phyloP scores from a whole-genome alignment of 2,329 filamentous ascomycete genomes.

The Hyphodiscus sp. region DNA sequence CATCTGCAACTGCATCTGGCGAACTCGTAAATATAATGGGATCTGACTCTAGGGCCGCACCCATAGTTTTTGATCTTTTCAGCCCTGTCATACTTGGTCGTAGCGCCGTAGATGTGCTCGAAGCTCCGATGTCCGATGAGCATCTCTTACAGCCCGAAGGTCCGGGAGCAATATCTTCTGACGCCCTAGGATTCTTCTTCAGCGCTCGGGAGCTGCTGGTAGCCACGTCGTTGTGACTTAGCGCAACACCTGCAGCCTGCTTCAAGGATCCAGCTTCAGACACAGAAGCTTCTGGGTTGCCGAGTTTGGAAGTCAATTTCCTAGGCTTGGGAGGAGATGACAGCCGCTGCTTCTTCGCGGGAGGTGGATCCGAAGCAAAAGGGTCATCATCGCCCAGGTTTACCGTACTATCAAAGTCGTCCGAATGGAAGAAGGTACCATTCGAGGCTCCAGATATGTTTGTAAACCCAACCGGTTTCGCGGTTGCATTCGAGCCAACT shows the following conservation, averaged over 20 bases:
- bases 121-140: constrained; percentile 32
- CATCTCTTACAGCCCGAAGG: constrained; percentile 14
- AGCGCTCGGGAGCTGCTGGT: background rate
- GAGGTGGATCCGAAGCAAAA: constrained; percentile 14
- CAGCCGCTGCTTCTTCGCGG: constrained; percentile 29
- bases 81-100: constrained; percentile 20
- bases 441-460: background rate
- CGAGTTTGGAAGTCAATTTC: background rate
- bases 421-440: constrained; percentile 1
- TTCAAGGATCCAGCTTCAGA: background rate
- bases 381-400: constrained; percentile 33
- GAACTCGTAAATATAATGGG: constrained; percentile 26
- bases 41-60: constrained; percentile 21
- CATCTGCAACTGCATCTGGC: constrained; percentile 20
- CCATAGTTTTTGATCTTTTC: constrained; percentile 31
- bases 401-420: constrained; percentile 37
- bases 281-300: background rate
- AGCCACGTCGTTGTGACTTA: background rate
- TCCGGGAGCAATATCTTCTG: constrained; percentile 1
- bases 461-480: background rate
- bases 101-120: constrained; percentile 24
- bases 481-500: background rate
- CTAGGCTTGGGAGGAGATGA: constrained; percentile 13
- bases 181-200: background rate
- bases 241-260: background rate